Conservation (phyloP, 78 protist genomes). For the Speleostelium caveatum region DNA sequence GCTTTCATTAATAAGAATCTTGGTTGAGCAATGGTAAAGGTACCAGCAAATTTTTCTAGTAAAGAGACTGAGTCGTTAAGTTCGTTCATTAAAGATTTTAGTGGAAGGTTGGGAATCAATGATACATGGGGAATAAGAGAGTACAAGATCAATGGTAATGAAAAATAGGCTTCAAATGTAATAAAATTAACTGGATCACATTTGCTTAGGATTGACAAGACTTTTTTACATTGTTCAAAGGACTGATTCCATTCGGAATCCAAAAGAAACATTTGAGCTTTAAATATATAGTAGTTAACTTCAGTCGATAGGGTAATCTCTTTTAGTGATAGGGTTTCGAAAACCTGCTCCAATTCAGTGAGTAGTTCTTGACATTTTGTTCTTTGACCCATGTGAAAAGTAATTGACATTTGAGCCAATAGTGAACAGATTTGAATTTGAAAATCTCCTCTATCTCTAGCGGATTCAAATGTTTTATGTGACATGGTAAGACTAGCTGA, state of each 20-base stretch:
- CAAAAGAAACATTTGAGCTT: slow-evolving; percentile 1
- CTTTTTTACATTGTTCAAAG: slow-evolving; percentile 17
- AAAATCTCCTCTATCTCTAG: slow-evolving; percentile 48
- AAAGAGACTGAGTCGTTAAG: neutral
- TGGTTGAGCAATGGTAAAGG: slow-evolving; percentile 62
- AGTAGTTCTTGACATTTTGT: neutral
- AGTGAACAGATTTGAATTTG: slow-evolving; percentile 37
- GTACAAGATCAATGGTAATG: slow-evolving; percentile 22
- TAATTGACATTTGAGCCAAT: neutral
- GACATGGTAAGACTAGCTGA: neutral
- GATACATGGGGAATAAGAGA: slow-evolving; percentile 3
- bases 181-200: slow-evolving; percentile 49
- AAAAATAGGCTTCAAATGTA: slow-evolving; percentile 38
- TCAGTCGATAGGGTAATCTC: slow-evolving; percentile 9
- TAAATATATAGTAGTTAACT: slow-evolving; percentile 8
- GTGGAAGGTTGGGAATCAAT: neutral
- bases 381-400: neutral
- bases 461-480: slow-evolving; percentile 16
- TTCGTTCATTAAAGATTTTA: slow-evolving; percentile 8
- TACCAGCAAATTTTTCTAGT: slow-evolving; percentile 34
- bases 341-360: slow-evolving; percentile 21
- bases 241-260: neutral
- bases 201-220: neutral
- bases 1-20: slow-evolving; percentile 17
- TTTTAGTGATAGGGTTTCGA: neutral